Conservation (phyloP, 106 monocot genomes). For the Vanilla planifolia region DNA sequence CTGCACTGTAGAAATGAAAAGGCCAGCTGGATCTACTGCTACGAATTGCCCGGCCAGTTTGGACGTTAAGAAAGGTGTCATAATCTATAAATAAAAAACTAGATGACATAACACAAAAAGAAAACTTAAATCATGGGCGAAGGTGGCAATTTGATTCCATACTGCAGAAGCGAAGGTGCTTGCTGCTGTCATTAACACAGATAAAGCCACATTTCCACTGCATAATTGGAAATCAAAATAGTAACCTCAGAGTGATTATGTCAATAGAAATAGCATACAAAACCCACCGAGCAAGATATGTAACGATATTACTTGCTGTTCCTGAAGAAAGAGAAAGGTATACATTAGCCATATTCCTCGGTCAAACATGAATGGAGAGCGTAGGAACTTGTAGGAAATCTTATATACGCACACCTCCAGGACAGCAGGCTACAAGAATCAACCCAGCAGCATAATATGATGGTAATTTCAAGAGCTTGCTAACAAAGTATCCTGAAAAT, state of each 20-base stretch:
- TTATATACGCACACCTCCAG: constrained; percentile 54
- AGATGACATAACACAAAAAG: not conserved
- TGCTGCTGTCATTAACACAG: constrained; percentile 86
- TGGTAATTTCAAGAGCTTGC: constrained; percentile 75
- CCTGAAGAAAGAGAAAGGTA: constrained; percentile 36
- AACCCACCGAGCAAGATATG: constrained; percentile 78
- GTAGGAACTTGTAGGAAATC: not conserved
- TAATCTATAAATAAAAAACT: constrained; percentile 35
- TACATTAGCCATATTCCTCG: not conserved
- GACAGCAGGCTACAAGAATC: constrained; percentile 89
- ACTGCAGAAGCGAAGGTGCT: constrained; percentile 86
- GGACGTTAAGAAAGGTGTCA: constrained; percentile 85
- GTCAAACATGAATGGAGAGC: too few species aligned
- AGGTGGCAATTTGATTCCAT: constrained; percentile 3
- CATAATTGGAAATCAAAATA: constrained; percentile 15
- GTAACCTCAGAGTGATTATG: not conserved
- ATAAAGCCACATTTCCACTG: constrained; percentile 93
- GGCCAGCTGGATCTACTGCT: constrained; percentile 77
- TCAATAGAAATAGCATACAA: not conserved
- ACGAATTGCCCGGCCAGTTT: constrained; percentile 94
- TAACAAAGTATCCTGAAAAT: constrained; percentile 66
- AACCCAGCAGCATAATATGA: constrained; percentile 89
- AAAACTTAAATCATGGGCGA: not conserved
- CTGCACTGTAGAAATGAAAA: constrained; percentile 87
- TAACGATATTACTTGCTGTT: constrained; percentile 91